Conservation (phyloP, 148 eudicot genomes). For the Rhododendron griersonianum region DNA sequence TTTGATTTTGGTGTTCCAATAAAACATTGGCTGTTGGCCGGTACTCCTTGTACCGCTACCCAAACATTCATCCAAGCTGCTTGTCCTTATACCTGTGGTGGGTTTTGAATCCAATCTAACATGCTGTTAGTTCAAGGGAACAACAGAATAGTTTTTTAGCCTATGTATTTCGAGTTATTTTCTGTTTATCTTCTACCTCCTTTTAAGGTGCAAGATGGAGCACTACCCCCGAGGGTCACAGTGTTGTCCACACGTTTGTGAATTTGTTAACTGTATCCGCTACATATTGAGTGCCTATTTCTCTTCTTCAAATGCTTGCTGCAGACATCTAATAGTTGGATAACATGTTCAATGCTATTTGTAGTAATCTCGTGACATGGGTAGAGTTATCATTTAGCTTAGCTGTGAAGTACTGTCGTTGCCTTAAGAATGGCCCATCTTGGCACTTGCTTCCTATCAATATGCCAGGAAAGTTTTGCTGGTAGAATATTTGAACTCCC, state of each 20-base stretch:
- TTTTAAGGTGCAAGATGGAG: not conserved
- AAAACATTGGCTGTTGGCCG: not conserved
- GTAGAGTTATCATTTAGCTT: not conserved
- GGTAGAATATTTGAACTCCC: not conserved
- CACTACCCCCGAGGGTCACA: not conserved
- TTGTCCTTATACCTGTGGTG: not conserved
- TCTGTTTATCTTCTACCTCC: not conserved
- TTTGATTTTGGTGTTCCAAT: not conserved
- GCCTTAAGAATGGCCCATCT: not conserved
- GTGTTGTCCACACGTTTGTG: not conserved
- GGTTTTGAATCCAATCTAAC: not conserved
- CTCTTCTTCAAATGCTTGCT: not conserved
- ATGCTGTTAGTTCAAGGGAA: not conserved
- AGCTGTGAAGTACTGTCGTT: not conserved
- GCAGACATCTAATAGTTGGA: not conserved
- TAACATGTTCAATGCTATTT: not conserved
- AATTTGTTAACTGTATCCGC: not conserved
- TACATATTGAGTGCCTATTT: not conserved
- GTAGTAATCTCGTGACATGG: not conserved
- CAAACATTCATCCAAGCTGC: not conserved
- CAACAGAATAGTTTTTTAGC: not conserved
- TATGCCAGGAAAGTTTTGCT: not conserved
- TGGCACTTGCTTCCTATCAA: not conserved
- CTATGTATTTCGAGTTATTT: not conserved
- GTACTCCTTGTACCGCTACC: not conserved